phyloP scores from a whole-genome alignment of 2,329 filamentous ascomycete genomes.

The Aaosphaeria pasadenensis region DNA sequence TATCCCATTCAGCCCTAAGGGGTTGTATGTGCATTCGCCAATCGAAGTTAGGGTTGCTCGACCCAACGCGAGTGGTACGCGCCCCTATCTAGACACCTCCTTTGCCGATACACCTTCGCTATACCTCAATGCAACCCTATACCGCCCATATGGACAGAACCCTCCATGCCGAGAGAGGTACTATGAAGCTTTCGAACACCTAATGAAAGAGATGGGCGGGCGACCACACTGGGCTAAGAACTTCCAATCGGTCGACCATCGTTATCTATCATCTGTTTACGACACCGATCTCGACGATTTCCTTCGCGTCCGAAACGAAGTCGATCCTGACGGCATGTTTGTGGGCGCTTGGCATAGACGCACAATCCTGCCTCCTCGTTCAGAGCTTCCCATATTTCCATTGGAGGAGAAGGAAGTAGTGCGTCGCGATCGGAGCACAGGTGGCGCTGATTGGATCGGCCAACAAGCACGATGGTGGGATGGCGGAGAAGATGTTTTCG shows the following conservation, averaged over 20 bases:
- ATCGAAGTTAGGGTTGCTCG: slow-evolving; percentile 87
- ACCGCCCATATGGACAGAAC: slow-evolving; percentile 75
- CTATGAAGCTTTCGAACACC: slow-evolving; percentile 85
- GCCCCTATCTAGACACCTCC: slow-evolving; percentile 73
- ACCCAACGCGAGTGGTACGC: slow-evolving; percentile 53
- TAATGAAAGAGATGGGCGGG: slow-evolving; percentile 82
- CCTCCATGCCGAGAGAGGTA: slow-evolving; percentile 74
- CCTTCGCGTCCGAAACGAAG: slow-evolving; percentile 64
- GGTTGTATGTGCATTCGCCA: slow-evolving; percentile 82
- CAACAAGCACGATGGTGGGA: slow-evolving; percentile 37
- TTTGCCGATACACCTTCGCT: slow-evolving; percentile 67
- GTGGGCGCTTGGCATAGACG: slow-evolving; percentile 85
- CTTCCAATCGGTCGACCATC: slow-evolving; percentile 59
- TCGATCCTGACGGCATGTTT: slow-evolving; percentile 82
- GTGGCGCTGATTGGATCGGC: slow-evolving; percentile 38
- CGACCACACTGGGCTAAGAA: slow-evolving; percentile 94
- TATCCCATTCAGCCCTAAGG: slow-evolving; percentile 79
- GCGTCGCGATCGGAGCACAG: slow-evolving; percentile 21
- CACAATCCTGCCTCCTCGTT: slow-evolving; percentile 30
- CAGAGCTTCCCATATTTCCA: slow-evolving; percentile 27
- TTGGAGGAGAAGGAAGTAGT: slow-evolving; percentile 45
- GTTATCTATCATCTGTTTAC: slow-evolving; percentile 67
- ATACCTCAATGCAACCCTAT: slow-evolving; percentile 87
- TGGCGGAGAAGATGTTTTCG: slow-evolving; percentile 28
- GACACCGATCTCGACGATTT: slow-evolving; percentile 65